phyloP scores from a whole-genome alignment of 2,329 filamentous ascomycete species.

The Fusarium secorum region DNA sequence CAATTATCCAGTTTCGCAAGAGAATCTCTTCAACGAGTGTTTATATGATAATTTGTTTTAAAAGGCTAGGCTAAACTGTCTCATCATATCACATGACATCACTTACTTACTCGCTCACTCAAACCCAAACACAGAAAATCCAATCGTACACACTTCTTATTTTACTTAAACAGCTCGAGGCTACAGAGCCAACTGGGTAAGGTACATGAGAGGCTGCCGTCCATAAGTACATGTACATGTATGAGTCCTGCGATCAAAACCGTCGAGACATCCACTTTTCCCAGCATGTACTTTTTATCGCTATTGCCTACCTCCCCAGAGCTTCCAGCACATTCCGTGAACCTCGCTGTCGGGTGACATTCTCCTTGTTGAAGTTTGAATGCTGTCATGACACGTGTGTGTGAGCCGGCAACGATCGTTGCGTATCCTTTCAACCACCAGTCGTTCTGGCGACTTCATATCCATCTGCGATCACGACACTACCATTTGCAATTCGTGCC shows the following conservation, averaged over 20 bases:
- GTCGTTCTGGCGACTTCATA: neutral
- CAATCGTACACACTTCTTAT: conserved; percentile 8
- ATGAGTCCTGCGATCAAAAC: neutral
- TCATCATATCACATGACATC: neutral
- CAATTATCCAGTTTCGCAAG: neutral
- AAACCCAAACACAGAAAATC: neutral
- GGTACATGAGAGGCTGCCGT: conserved; percentile 13
- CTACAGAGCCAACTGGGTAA: neutral
- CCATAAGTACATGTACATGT: neutral
- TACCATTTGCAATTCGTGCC: neutral
- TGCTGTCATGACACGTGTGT: neutral
- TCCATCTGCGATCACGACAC: neutral
- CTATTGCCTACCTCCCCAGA: neutral
- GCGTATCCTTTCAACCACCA: neutral
- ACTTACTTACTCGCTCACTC: neutral
- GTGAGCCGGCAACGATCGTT: neutral
- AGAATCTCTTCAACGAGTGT: neutral
- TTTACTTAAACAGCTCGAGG: conserved; percentile 18
- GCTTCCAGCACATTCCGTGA: neutral
- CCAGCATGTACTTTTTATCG: neutral
- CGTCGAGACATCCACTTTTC: conserved; percentile 11
- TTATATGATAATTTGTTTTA: neutral
- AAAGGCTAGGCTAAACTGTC: neutral
- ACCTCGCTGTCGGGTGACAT: neutral
- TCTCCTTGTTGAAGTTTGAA: conserved; percentile 4